Percentiles rank a stretch among this genome's conserved stretches.
phyloP scores from a whole-genome alignment of 225 moss, liverwort and hornwort species.

The Bryum argenteum region DNA sequence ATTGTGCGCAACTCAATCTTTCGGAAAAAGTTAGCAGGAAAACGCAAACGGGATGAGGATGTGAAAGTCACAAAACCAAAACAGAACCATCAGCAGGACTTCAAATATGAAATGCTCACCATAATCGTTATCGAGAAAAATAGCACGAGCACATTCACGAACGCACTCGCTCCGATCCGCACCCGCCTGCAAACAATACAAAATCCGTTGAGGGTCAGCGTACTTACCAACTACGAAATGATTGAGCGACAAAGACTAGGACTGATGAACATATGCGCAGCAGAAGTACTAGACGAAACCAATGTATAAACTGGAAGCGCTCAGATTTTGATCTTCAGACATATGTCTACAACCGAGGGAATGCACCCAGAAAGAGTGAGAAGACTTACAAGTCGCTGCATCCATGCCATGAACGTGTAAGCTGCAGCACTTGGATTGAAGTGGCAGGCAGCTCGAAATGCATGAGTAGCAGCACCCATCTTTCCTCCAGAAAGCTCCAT shows the following conservation, averaged over 20 bases:
- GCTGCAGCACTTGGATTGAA: slow-evolving; percentile 69
- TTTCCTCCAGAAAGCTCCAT: slow-evolving; percentile 62
- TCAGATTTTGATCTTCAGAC: neutral
- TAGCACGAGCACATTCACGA: slow-evolving; percentile 67
- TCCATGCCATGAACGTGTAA: slow-evolving; percentile 65
- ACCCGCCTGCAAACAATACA: slow-evolving; percentile 40
- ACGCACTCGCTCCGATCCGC: slow-evolving; percentile 67
- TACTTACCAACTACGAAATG: neutral
- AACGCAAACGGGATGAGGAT: neutral
- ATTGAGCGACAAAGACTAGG: neutral
- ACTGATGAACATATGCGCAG: neutral
- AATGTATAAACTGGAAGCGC: neutral
- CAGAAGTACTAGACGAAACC: neutral
- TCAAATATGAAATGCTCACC: slow-evolving; percentile 31
- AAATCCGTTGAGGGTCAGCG: neutral
- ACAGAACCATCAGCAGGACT: neutral
- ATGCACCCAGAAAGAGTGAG: neutral
- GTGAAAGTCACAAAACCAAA: neutral
- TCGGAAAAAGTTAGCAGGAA: neutral
- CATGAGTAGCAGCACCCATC: slow-evolving; percentile 54
- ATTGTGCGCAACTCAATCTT: neutral
- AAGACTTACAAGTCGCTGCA: slow-evolving; percentile 58
- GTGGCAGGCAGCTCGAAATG: slow-evolving; percentile 61
- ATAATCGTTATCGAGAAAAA: slow-evolving; percentile 68
- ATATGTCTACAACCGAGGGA: neutral